Base-by-base conservation (phyloP, 441 rosid species). In the Erysimum cheiri region DNA sequence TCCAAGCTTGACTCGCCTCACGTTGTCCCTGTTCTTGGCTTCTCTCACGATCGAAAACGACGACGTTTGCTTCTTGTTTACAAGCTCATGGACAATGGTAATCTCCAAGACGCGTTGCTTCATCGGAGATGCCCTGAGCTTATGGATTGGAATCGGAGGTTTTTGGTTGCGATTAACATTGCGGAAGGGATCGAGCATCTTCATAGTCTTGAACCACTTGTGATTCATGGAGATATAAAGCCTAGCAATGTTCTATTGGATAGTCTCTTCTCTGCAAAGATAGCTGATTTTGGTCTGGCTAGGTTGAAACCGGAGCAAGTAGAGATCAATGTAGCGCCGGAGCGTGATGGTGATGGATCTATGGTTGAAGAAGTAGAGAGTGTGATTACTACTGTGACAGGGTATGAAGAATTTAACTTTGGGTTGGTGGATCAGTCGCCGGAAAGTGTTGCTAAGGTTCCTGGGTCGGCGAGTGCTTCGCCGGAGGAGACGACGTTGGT, bases 241-340 rank as follows among this genome's bases (percentile, higher is more conserved):
- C 97, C 97, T 0, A 91, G 97, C 53, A 93, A 93, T 64, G 69
- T 91, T 29, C 76, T 94, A 5, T 77, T 94, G 70, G 98, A 94
- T 79, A 73, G 77, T 29, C 60, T 53, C 53, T 94, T 92, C 65
- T 73, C 82, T 0, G 93, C 99, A 0, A 94, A 85, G 64, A 78
- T 94, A 14, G 88, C 96, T 1, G 97, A 94, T 80, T 94, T 94
- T 8, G 99, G 99, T 41, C 81, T 94, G 14, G 90, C 98, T 0
- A 85, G 96, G 75, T 56, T 86, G 69, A 87, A 85, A 79, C 53
- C 82, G 3, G 95, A 81, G 50, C 83, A 79, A 49, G 74, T 59
- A 66, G 89, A 79, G 74, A 60, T 82, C 52, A 49, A 66, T 9
- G 80, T 80, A 28, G 79, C 78, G 4, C 26, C 53, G 55, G 91